A percentile compares a stretch with the other conserved stretches of the same genome.
Evolutionary conservation across 345 rosid species (phyloP).

Genomic region (Linum usitatissimum): DNA sequence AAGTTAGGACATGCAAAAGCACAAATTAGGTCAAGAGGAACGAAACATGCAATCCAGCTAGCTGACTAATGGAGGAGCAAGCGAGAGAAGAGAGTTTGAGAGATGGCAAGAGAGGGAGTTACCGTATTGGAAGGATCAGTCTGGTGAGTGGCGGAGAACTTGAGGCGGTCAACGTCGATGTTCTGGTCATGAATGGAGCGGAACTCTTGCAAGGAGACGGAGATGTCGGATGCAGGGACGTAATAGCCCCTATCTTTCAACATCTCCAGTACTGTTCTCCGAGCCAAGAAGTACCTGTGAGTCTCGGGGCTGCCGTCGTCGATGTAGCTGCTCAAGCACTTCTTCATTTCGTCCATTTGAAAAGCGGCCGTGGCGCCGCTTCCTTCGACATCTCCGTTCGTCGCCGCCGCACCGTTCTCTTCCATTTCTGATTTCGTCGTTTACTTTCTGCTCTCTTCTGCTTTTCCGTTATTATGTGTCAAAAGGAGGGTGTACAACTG

Average conservation of each 20-base stretch:
- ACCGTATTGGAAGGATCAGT: conserved; percentile 54
- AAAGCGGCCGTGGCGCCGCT: neutral
- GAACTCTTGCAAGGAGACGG: conserved; percentile 55
- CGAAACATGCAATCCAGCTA: neutral
- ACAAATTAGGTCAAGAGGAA: neutral
- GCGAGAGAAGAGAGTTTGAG: no score
- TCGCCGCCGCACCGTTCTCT: neutral
- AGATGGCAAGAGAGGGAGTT: conserved; percentile 15
- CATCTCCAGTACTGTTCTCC: conserved; percentile 74
- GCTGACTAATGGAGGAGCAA: conserved; percentile 18
- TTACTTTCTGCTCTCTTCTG: neutral
- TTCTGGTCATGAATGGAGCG: conserved; percentile 38
- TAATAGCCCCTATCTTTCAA: conserved; percentile 69
- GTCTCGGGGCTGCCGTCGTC: conserved; percentile 57
- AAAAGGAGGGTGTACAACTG: no score
- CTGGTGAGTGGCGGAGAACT: conserved; percentile 36
- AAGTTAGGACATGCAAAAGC: neutral
- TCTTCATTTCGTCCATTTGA: conserved; percentile 8
- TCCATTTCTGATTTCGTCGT: neutral
- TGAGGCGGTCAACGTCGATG: conserved; percentile 61
- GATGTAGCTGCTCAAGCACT: conserved; percentile 41
- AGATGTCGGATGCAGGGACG: conserved; percentile 47
- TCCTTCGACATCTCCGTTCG: conserved; percentile 1
- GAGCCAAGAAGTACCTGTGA: conserved; percentile 59
- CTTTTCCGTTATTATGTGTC: no score